Conservation (phyloP, 2,329 filamentous ascomycete species). For the Hymenoscyphus infarciens region DNA sequence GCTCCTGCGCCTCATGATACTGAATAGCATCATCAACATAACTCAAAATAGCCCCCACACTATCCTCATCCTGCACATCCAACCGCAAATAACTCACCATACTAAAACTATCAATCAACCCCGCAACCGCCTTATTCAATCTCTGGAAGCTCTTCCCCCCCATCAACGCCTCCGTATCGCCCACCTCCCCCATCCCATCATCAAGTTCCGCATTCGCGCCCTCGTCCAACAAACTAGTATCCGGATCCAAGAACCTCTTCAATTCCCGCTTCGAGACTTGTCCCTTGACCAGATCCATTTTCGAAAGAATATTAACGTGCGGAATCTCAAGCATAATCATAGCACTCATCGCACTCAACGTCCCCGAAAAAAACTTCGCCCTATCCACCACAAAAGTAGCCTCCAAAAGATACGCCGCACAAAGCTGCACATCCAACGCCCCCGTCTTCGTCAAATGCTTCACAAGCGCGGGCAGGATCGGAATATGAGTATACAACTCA, state of each 20-base stretch:
- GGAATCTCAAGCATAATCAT: slow-evolving; percentile 99
- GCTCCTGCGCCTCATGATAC: slow-evolving; percentile 90
- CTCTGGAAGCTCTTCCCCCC: slow-evolving; percentile 75
- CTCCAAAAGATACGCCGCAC: slow-evolving; percentile 91
- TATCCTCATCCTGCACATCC: slow-evolving; percentile 88
- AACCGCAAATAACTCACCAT: slow-evolving; percentile 95
- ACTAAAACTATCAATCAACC: slow-evolving; percentile 93
- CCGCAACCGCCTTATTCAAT: slow-evolving; percentile 82
- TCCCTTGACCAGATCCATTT: slow-evolving; percentile 95
- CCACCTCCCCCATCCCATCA: slow-evolving; percentile 49
- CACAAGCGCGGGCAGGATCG: slow-evolving; percentile 80
- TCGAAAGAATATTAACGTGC: slow-evolving; percentile 92
- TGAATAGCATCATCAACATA: slow-evolving; percentile 95
- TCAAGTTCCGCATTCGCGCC: slow-evolving; percentile 47
- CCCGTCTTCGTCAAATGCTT: slow-evolving; percentile 76
- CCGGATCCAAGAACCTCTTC: slow-evolving; percentile 85
- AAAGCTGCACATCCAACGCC: slow-evolving; percentile 83
- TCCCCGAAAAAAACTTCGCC: slow-evolving; percentile 96
- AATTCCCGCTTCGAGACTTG: slow-evolving; percentile 84
- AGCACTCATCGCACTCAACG: slow-evolving; percentile 93
- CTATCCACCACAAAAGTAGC: slow-evolving; percentile 93
- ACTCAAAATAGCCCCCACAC: slow-evolving; percentile 77
- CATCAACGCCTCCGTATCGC: slow-evolving; percentile 70
- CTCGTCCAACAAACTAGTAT: slow-evolving; percentile 76
- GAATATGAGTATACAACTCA: slow-evolving; percentile 96